Conservation (phyloP, 2,329 filamentous ascomycete species). For the Penicillium sp. region DNA sequence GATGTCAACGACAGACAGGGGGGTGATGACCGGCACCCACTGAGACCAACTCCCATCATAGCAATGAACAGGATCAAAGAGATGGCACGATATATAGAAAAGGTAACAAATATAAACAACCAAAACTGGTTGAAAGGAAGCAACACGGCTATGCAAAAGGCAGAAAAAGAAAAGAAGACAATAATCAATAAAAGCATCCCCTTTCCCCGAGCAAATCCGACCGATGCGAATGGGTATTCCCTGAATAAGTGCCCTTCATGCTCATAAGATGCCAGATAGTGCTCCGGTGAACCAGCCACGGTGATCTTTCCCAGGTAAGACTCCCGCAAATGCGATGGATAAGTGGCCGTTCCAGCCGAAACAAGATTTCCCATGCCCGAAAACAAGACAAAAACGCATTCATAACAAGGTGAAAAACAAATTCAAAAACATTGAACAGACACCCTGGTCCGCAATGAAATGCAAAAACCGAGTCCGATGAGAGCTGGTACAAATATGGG, state of each 20-base stretch:
- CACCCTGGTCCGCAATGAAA: conserved; percentile 11
- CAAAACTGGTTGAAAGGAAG: conserved; percentile 5
- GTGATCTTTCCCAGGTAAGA: conserved; percentile 22
- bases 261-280: conserved; percentile 14
- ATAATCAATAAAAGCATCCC: conserved; percentile 18
- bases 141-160: conserved; percentile 13
- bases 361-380: conserved; percentile 13
- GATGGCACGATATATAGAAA: background rate
- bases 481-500: conserved; percentile 10
- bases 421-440: conserved; percentile 7
- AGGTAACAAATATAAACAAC: background rate
- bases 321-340: conserved; percentile 30
- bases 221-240: conserved; percentile 18
- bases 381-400: conserved; percentile 9
- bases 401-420: conserved; percentile 1
- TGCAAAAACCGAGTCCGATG: background rate
- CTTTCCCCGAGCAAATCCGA: conserved; percentile 7
- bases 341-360: conserved; percentile 16
- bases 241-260: conserved; percentile 14
- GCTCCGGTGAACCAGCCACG: conserved; percentile 29
- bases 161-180: conserved; percentile 6
- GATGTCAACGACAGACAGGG: conserved; percentile 20
- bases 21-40: conserved; percentile 7
- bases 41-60: background rate
- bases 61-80: background rate